Evolutionary conservation across 2,329 filamentous ascomycete genomes (phyloP), one percentile per base, ranked within the genome.

Genomic region (Colletotrichum sp.): DNA sequence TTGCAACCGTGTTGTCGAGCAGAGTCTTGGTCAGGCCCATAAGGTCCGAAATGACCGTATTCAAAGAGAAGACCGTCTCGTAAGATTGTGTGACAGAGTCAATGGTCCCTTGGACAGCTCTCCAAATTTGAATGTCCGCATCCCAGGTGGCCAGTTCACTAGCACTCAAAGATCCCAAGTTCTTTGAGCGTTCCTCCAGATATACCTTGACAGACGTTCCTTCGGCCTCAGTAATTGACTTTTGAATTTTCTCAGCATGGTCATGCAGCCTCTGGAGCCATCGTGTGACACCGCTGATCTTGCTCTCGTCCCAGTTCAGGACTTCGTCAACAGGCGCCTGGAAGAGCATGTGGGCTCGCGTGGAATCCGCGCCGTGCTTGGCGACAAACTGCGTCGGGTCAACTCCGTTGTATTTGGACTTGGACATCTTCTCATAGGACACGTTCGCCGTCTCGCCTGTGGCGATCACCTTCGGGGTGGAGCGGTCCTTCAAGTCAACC

Each of bases 401-500:
- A 8, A 98, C 95, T 30, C 96, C 96, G 81, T 98, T 98, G 86
- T 97, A 90, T 84, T 98, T 98, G 80, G 95, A 98, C 85, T 98
- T 98, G 52, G 95, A 97, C 96, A 98, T 98, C 83, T 98, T 98
- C 83, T 98, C 95, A 79, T 91, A 98, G 2, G 91, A 93, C 21
- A 95, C 84, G 32, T 87, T 90, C 2, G 94, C 92, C 0, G 81
- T 80, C 64, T 90, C 85, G 5, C 92, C 91, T 0, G 92, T 94
- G 0, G 89, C 88, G 21, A 88, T 88, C n/a, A 97, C 90, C 70
- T 88, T 87, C 1, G 94, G 94, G 14, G 86, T 85, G 0, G 87
- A 85, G 0, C 90, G 86, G 55, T 90, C 88, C 5, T 87, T 88
- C 6, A 93, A 80, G 77, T 96, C 92, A 16, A 98, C 88, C 83